Evolutionary conservation across 768 basidiomycete species (phyloP), one percentile per base, ranked within the genome.

Genomic region (Macrolepiota albuminosa): DNA sequence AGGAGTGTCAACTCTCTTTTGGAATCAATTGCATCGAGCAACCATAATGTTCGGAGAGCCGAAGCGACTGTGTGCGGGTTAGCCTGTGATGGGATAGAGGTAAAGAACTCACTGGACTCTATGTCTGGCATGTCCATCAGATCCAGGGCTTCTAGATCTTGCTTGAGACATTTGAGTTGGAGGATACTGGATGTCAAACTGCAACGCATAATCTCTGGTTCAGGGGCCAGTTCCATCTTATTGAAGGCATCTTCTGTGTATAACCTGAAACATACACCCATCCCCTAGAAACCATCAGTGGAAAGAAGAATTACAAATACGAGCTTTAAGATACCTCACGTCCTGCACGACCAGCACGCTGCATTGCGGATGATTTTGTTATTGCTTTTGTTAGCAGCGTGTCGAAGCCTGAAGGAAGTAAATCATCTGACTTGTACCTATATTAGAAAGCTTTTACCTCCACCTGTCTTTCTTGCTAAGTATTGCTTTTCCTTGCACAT

Each of bases 401-500:
- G 72, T 98, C 95, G 65, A 98, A 89, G 2, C 93, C 95, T 94
- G 33, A 39, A 29, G 24, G n/a, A 3, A 48, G 26, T 14, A 43
- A 33, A 33, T 21, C 6, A 18, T 46, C 21, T 50, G 31, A 21
- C 18, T 9, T 21, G 39, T 13, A 18, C 6, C 6, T 18, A 42
- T 24, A 40, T 51, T 34, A 5, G 3, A 14, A 54, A 21, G 18
- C 14, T 5, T 24, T 36, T 58, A 86, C 89, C 89, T 68, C 89
- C 85, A 6, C 92, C 91, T 0, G 79, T 81, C 61, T 80, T 76
- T 68, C 81, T 79, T 11, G 87, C 84, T 24, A 96, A 71, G 69
- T 88, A 95, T 61, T 88, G 81, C 73, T 96, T 97, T 75, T 98
- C 95, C 72, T 98, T 99, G 69, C 89, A 92, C 71, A 95, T 89